phyloP scores from a whole-genome alignment of 805 yeast species.

The Dipodascopsis tothii region DNA sequence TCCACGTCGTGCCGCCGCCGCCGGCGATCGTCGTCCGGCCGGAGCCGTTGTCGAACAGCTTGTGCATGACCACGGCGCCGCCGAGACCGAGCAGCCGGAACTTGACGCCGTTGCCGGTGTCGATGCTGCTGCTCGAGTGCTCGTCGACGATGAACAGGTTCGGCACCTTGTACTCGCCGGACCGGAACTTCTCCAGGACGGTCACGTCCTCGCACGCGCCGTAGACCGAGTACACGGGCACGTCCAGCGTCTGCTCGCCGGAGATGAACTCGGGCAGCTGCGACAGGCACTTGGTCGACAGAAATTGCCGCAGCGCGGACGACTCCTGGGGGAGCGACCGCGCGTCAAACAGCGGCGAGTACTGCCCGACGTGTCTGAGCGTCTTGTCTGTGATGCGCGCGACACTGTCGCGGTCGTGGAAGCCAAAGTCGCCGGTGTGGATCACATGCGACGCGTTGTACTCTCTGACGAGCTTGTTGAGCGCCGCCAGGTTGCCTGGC shows the following conservation, averaged over 20 bases:
- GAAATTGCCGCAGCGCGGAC: constrained; percentile 24
- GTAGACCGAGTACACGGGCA: constrained; percentile 70
- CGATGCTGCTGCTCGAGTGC: constrained; percentile 38
- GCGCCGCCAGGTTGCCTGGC: constrained; percentile 38
- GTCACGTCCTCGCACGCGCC: constrained; percentile 70
- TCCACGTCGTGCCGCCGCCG: constrained; percentile 66
- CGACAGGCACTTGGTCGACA: constrained; percentile 34
- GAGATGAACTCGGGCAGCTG: constrained; percentile 45
- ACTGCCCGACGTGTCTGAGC: constrained; percentile 56
- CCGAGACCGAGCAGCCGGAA: constrained; percentile 63
- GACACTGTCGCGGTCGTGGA: constrained; percentile 54
- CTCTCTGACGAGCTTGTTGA: constrained; percentile 44
- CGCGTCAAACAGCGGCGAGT: constrained; percentile 50
- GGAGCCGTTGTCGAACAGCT: constrained; percentile 60
- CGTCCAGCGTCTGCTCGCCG: constrained; percentile 39
- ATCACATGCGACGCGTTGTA: constrained; percentile 47
- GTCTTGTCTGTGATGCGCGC: constrained; percentile 45
- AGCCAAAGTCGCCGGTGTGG: constrained; percentile 77
- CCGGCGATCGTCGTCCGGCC: constrained; percentile 45
- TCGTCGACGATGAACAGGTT: constrained; percentile 62
- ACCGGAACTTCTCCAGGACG: constrained; percentile 55
- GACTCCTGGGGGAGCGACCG: constrained; percentile 46
- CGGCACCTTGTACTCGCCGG: constrained; percentile 45
- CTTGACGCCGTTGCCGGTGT: constrained; percentile 37
- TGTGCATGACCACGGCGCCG: constrained; percentile 59